Base-by-base conservation (phyloP, 176 grass and related monocot genomes). In the Hordeum marinum region DNA sequence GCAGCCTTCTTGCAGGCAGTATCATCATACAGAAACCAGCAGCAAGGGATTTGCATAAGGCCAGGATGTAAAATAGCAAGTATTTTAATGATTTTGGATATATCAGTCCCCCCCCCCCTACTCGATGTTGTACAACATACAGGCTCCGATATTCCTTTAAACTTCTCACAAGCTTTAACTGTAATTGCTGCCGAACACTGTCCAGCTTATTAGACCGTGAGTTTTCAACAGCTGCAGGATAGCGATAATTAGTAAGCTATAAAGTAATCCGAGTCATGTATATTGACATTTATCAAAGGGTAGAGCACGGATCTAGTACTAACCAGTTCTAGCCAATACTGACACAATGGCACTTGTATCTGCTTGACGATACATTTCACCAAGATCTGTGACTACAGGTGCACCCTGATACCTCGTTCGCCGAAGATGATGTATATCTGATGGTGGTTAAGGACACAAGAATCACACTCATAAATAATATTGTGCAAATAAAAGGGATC, bases 301-400 rank as follows among this genome's bases (percentile, higher is more conserved):
- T 12, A 70, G 42, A 37, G 39, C 32, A 81, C 32, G 76, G 59
- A 73, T 54, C 63, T 41, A 40, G 12, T 41, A 90, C 93, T 92
- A 58, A 98, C 96, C 96, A 34, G 90, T 89, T 81, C 96, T 92
- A 86, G 89, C 83, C 72, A 95, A 69, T 66, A 98, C 62, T 70
- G 91, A 95, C 27, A 95, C 68, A 76, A 95, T 88, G 80, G 96
- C 91, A 17, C 93, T 93, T 65, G 93, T 92, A 85, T 98, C 96
- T 83, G 96, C 96, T 80, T 98, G 96, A 72, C 89, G 87, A 83
- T 98, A 98, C 93, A 98, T 98, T 88, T 98, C 96, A 86, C 83
- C 46, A 83, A 98, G 91, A 90, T 98, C 96, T 81, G 93, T 83
- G 65, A 98, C 96, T 74, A 98, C 96, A 83, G 93, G 91, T 79